Evolutionary conservation across 2,329 filamentous ascomycete genomes (phyloP), one percentile per base, ranked within the genome.

Genomic region (Fusarium chuoi): DNA sequence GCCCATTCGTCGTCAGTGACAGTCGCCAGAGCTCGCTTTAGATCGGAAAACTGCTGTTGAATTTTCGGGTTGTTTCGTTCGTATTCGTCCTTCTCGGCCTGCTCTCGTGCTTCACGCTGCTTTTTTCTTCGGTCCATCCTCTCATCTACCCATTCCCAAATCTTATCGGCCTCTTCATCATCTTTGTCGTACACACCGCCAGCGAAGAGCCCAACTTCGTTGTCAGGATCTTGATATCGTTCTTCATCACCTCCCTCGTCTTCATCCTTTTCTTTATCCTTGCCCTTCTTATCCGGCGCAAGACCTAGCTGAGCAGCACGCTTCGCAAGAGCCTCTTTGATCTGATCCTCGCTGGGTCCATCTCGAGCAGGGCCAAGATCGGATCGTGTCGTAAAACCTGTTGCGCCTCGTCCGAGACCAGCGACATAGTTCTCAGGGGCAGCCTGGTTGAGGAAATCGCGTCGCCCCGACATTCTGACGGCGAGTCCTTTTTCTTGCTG

Each of bases 31-130:
- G 94, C 94, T 79, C 97, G 90, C 84, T 99, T 99, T 58, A 98
- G 85, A 78, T 98, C 96, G 80, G 95, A 95, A 82, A 99, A 99
- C 82, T 99, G 96, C 77, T 98, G 94, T 80, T 97, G 94, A 59
- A 99, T 98, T 84, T 98, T 99, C 20, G 96, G 96, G 81, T 99
- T 98, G 82, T 98, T 96, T 77, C 93, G 91, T 85, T 99, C 96
- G 88, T 98, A 97, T 79, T 98, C 95, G 81, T 98, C 94, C 82
- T 89, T 91, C 87, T 99, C 96, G 85, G 94, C 89, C 82, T 93
- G 87, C 84, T 99, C 96, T 82, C 96, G 94, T 81, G 92, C 93
- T 93, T 99, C 96, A 90, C 96, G 97, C 90, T 96, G 91, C 77
- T 89, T 89, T 85, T 93, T 97, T 73, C 96, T 88, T 76, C 96